Percentiles rank a stretch among this genome's conserved stretches.
These are phyloP conservation scores for Vinca minor DNA, from an alignment of 257 asterid species.

Conservation along the genomic window DNA sequence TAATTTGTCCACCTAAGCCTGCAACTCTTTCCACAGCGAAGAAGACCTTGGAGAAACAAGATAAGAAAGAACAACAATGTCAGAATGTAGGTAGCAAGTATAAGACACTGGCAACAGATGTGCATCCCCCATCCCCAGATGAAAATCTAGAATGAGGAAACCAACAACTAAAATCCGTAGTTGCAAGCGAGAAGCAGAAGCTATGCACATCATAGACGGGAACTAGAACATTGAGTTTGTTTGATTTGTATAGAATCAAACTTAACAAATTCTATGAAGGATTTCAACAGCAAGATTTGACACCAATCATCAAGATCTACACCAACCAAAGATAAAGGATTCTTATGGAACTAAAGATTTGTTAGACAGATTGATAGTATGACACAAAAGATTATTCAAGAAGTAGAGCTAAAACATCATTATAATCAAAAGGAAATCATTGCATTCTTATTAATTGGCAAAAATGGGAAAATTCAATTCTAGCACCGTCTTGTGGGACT, in stretches of 20 bases:
- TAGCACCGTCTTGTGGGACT: too few relatives aligned
- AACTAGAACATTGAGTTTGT: too few relatives aligned
- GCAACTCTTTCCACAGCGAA: conserved; percentile 96
- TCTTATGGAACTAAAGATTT: too few relatives aligned
- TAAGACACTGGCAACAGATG: background rate
- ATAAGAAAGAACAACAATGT: background rate
- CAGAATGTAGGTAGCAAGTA: background rate
- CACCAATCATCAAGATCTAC: background rate
- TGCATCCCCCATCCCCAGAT: background rate
- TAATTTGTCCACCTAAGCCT: conserved; percentile 87
- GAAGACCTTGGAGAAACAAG: conserved; percentile 44
- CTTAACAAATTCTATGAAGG: too few relatives aligned
- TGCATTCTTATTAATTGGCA: background rate
- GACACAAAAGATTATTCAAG: too few relatives aligned
- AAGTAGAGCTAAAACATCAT: too few relatives aligned
- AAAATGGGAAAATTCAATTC: too few relatives aligned
- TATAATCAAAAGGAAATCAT: too few relatives aligned
- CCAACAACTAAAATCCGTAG: background rate
- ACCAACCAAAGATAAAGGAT: too few relatives aligned
- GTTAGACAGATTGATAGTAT: too few relatives aligned
- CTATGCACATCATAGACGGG: too few relatives aligned
- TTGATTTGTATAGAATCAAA: background rate
- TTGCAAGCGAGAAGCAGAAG: too few relatives aligned
- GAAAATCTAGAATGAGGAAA: background rate
- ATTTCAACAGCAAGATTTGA: background rate